A percentile compares a stretch with the other conserved stretches of the same genome.
Evolutionary conservation across 306 rosid species (phyloP).

Genomic region (Arachis hypogaea): DNA sequence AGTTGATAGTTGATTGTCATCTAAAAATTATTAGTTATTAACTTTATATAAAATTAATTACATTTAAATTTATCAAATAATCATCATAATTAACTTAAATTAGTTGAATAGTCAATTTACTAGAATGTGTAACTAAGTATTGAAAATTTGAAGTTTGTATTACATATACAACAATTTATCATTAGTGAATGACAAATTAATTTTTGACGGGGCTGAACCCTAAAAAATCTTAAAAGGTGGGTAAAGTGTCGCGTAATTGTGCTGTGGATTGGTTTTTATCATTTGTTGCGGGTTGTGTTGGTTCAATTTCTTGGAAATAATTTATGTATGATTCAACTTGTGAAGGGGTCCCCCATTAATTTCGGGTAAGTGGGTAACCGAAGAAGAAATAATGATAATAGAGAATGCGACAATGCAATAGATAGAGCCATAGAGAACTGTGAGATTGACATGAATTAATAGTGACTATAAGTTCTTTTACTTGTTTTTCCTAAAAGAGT

Average conservation of each 20-base stretch:
- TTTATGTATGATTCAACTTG: neutral
- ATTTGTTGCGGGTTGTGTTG: neutral
- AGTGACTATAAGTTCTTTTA: constrained; percentile 31
- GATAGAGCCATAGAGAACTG: neutral
- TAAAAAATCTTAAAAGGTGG: too few species aligned
- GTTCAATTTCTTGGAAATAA: neutral
- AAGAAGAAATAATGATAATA: constrained; percentile 25
- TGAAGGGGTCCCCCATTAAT: neutral
- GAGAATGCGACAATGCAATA: constrained; percentile 36
- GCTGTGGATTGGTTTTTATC: constrained; percentile 1
- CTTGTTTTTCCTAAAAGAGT: constrained; percentile 28
- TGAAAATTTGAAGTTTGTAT: too few species aligned
- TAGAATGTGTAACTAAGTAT: too few species aligned
- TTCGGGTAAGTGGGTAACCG: neutral
- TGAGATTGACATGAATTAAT: constrained; percentile 21
- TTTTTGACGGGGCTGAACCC: too few species aligned
- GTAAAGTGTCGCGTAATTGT: neutral
- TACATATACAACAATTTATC: too few species aligned
- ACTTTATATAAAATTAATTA: too few species aligned
- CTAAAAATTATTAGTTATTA: too few species aligned
- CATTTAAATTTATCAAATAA: too few species aligned
- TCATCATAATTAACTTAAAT: too few species aligned
- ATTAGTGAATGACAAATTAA: too few species aligned
- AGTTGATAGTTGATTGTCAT: too few species aligned
- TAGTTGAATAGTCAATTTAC: too few species aligned